Base-by-base conservation (phyloP, 164 flowering plant genomes). In the Vitis riparia region DNA sequence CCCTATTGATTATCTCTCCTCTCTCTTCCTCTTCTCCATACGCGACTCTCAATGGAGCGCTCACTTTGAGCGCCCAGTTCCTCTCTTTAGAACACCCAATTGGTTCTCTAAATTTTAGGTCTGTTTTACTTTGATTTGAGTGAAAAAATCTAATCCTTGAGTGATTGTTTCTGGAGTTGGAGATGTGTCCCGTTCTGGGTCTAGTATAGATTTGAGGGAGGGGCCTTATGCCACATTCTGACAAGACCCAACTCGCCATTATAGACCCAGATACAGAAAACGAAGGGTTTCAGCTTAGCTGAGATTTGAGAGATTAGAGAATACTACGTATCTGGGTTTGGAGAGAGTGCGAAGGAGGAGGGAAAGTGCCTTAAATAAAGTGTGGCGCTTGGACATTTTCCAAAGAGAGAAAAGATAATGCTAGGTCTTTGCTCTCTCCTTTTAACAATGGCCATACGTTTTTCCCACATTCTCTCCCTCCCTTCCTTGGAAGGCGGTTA, bases 51-150 rank as follows among this genome's bases (percentile, higher is more conserved):
- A 72, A 55, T 2, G 92, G 89, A 9, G 81, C 82, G 68, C 87
- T 86, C 70, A 84, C 92, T 44, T 62, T 83, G 11, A 88, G 70
- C 55, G 66, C 79, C 89, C 86, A 83, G 13, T 67, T 77, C 51
- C 72, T 73, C 50, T 65, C 68, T 23, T 68, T 71, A 37, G 44
- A 37, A 37, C 44, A 23, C 27, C 27, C 27, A 23, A 23, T 23
- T 23, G 27, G 27, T 23, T 23, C 44, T 37, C 44, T 37, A n/a
- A 37, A 44, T 4, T 64, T 75, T 5, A 65, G 81, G 77, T 82
- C 81, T 55, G 74, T 10, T 1, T 32, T 12, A 17, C 16, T 9
- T n/a, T 51, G 16, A 51, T 32, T 53, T 52, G 71, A 1, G 9
- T 10, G 73, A 29, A 60, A 65, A 30, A 69, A 62, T 55, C 62